Conservation (phyloP, 2,329 filamentous ascomycete genomes). For the Claviceps citrina region DNA sequence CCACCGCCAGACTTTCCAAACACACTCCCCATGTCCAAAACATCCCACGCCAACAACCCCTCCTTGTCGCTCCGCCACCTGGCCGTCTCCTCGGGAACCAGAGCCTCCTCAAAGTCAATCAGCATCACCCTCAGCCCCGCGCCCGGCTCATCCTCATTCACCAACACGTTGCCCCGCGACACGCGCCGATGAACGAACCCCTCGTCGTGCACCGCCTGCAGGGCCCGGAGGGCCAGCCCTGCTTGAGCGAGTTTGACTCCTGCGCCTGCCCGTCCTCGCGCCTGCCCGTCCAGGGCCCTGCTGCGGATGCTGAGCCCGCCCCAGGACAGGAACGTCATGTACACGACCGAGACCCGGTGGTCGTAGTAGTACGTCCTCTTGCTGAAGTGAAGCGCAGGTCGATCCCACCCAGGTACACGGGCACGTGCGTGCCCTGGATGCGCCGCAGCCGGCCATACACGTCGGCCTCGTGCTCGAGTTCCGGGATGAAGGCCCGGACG, state of each 20-base stretch:
- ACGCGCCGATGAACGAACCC: background rate
- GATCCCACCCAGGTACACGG: background rate
- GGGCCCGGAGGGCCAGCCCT: background rate
- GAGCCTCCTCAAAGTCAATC: background rate
- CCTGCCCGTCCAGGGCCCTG: too few relatives aligned
- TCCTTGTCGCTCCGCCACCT: too few relatives aligned
- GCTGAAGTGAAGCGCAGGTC: background rate
- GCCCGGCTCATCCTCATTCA: too few relatives aligned
- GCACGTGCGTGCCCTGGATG: background rate
- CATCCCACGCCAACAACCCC: too few relatives aligned
- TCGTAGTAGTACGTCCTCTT: background rate
- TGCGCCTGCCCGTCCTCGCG: too few relatives aligned
- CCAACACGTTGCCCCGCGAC: background rate
- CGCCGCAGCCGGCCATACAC: background rate
- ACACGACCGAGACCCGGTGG: background rate
- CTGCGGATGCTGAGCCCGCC: background rate
- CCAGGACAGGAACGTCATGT: background rate
- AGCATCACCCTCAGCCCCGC: background rate
- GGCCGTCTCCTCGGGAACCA: too few relatives aligned
- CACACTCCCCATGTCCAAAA: too few relatives aligned
- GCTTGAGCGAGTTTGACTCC: too few relatives aligned
- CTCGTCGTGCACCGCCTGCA: background rate
- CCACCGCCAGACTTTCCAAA: too few relatives aligned
- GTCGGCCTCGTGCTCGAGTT: background rate
- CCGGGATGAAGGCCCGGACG: background rate